phyloP scores from a whole-genome alignment of 2,329 filamentous ascomycete genomes.

The Nothopassalora personata region DNA sequence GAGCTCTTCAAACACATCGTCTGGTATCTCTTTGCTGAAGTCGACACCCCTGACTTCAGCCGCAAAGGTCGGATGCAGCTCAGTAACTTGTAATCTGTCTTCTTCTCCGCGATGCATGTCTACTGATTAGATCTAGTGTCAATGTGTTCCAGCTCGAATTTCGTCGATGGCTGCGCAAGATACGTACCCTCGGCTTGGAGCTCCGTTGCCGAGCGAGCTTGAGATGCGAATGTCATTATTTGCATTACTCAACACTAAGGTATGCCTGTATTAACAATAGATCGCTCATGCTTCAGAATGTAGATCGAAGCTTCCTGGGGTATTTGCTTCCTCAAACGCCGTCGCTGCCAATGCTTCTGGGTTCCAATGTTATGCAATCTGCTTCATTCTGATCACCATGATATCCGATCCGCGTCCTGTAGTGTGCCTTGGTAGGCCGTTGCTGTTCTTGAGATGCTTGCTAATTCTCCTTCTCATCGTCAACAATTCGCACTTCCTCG shows the following conservation, averaged over 20 bases:
- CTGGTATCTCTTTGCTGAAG: slow-evolving; percentile 13
- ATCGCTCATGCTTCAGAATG: neutral
- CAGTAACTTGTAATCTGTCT: slow-evolving; percentile 9
- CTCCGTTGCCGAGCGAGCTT: slow-evolving; percentile 1
- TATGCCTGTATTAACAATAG: neutral
- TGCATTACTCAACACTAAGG: neutral
- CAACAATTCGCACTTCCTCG: slow-evolving; percentile 47
- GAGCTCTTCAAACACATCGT: slow-evolving; percentile 18
- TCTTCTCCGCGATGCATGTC: slow-evolving; percentile 20
- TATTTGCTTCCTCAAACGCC: neutral
- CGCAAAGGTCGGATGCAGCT: slow-evolving; percentile 15
- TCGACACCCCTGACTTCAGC: slow-evolving; percentile 15
- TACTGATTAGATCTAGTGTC: neutral
- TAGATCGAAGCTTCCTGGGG: neutral
- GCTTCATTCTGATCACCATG: neutral
- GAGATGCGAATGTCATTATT: neutral
- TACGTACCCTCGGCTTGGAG: neutral
- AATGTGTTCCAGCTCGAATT: neutral
- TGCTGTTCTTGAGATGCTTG: neutral
- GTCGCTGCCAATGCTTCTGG: neutral
- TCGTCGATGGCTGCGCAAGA: neutral
- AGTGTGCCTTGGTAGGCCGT: neutral
- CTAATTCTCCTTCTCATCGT: slow-evolving; percentile 6
- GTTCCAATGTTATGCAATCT: neutral
- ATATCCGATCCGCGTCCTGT: neutral